Base-by-base conservation (phyloP, 2,329 filamentous ascomycete species). In the Colletotrichum falcatum region DNA sequence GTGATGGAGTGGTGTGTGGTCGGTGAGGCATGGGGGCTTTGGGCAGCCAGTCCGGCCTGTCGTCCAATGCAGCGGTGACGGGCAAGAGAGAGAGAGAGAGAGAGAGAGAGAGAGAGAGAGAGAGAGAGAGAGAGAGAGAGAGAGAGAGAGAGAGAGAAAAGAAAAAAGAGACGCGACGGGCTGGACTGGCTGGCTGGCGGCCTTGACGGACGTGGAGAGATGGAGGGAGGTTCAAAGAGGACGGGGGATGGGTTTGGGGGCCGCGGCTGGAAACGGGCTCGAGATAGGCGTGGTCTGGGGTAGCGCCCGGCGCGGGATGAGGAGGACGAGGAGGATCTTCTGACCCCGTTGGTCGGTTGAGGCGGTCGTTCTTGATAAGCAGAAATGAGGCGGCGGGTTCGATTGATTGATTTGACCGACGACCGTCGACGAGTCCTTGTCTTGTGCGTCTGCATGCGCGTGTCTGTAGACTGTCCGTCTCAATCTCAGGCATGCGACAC, bases 221-320 rank as follows among this genome's bases (percentile, higher is more conserved):
- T 18, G 23, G 39, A 6, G 39, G 1, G 39, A 39, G 37, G 37
- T 9, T 55, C 5, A 9, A 18, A 35, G 9, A 12, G 30, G 30
- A 33, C 30, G 30, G 30, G 30, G 33, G 33, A 35, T 35, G 33
- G 39, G 20, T 42, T 42, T 42, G 55, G 55, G 16, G 35, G 55
- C 18, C 7, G 54, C n/a, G 20, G 51, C 55, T 58, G 26, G 42
- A 20, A 26, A 28, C 48, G 48, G 48, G 48, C 48, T 51, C 28
- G 48, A 51, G 23, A 28, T 51, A 28, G 48, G 48, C 26, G 48
- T 28, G 51, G 20, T 54, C 30, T 54, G 51, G 51, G 51, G 51
- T 54, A 35, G 51, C 51, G 51, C 51, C 46, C 30, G 30, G 58
- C 33, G 44, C 30, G 42, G 42, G 42, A 54, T 54, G 33, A 28